Conservation (phyloP, 495 filamentous ascomycete species). For the Aspergillus sclerotiicarbonarius region DNA sequence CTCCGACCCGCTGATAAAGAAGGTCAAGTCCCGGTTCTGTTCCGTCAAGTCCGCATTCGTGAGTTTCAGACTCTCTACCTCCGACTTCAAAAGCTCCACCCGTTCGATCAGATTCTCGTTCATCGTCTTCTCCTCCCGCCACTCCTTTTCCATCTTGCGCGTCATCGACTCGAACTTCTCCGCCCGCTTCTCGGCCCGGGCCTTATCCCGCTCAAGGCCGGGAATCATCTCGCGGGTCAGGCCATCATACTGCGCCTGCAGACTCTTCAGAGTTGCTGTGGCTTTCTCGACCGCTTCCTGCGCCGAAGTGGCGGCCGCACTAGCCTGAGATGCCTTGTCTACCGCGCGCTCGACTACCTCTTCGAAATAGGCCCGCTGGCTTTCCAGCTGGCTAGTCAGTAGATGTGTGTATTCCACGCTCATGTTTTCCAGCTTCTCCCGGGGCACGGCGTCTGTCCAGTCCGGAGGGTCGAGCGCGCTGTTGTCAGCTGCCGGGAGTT, state of each 20-base stretch:
- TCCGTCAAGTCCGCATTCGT: slow-evolving; percentile 68
- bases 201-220: slow-evolving; percentile 65
- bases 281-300: slow-evolving; percentile 51
- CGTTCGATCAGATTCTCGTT: slow-evolving; percentile 73
- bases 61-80: slow-evolving; percentile 52
- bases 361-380: slow-evolving; percentile 90
- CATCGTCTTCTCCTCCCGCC: slow-evolving; percentile 86
- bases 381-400: slow-evolving; percentile 85
- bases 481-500: slow-evolving; percentile 61
- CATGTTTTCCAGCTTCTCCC: slow-evolving; percentile 89
- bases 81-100: slow-evolving; percentile 62
- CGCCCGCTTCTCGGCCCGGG: slow-evolving; percentile 63
- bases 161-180: slow-evolving; percentile 73
- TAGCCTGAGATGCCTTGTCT: slow-evolving; percentile 81
- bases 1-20: slow-evolving; percentile 82
- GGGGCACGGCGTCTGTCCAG: slow-evolving; percentile 71
- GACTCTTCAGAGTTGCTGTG: slow-evolving; percentile 45
- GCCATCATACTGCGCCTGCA: slow-evolving; percentile 55
- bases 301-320: slow-evolving; percentile 62
- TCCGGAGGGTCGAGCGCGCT: slow-evolving; percentile 44
- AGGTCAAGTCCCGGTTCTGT: slow-evolving; percentile 84
- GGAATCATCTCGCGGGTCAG: slow-evolving; percentile 60
- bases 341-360: slow-evolving; percentile 87
- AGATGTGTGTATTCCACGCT: slow-evolving; percentile 92
- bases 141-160: slow-evolving; percentile 68